Conservation (phyloP, 352 stramenopile species). For the Phytopythium oedochilum region DNA sequence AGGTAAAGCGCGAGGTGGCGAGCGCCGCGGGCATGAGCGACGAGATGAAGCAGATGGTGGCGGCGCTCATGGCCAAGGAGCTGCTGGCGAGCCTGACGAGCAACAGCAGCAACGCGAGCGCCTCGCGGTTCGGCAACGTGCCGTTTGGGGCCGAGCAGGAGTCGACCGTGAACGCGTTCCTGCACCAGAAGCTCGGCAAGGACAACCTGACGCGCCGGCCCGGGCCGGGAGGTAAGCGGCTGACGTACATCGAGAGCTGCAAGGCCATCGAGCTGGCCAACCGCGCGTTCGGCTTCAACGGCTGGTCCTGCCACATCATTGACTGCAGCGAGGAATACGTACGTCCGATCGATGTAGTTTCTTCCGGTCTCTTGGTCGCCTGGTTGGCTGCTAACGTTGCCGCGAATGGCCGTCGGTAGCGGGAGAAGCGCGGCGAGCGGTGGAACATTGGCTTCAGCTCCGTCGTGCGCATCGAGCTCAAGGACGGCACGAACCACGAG, state of each 20-base stretch:
- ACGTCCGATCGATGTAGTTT: slow-evolving; percentile 11
- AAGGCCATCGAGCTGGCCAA: slow-evolving; percentile 88
- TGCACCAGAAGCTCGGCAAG: slow-evolving; percentile 83
- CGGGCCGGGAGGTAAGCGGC: slow-evolving; percentile 58
- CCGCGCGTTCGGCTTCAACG: slow-evolving; percentile 86
- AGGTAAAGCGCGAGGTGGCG: slow-evolving; percentile 8
- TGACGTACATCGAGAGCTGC: slow-evolving; percentile 88
- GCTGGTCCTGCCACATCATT: slow-evolving; percentile 79
- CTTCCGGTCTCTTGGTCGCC: no score
- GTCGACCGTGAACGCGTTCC: slow-evolving; percentile 54
- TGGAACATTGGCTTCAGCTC: slow-evolving; percentile 79
- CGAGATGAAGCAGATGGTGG: slow-evolving; percentile 39
- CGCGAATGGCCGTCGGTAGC: slow-evolving; percentile 17
- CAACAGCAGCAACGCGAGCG: neutral
- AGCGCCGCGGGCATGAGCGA: slow-evolving; percentile 5
- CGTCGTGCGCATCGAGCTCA: slow-evolving; percentile 80
- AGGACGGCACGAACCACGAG: slow-evolving; percentile 80
- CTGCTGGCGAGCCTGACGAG: neutral
- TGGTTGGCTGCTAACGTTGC: neutral
- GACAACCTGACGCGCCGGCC: slow-evolving; percentile 61
- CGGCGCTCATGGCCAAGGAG: slow-evolving; percentile 18
- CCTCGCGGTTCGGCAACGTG: slow-evolving; percentile 51
- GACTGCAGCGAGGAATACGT: slow-evolving; percentile 87
- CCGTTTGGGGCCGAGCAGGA: slow-evolving; percentile 48
- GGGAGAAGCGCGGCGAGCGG: slow-evolving; percentile 59